Evolutionary conservation across 2,329 filamentous ascomycete species (phyloP).

Genomic region (Pseudogymnoascus sp.): DNA sequence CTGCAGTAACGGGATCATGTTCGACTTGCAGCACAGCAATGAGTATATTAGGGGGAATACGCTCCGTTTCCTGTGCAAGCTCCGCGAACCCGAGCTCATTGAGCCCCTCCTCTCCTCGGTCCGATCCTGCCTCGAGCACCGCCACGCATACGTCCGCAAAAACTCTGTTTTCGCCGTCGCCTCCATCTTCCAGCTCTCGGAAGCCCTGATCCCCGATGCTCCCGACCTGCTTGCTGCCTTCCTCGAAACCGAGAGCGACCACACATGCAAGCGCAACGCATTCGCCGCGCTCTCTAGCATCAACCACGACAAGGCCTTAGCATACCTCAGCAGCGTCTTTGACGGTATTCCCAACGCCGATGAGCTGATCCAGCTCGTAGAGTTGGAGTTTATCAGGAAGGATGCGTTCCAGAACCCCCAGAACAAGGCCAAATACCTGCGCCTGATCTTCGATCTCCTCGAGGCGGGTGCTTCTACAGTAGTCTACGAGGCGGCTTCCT

Average conservation of each 20-base stretch:
- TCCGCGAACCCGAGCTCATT: constrained; percentile 90
- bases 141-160: constrained; percentile 96
- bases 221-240: constrained; percentile 86
- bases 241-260: constrained; percentile 82
- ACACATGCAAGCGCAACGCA: constrained; percentile 95
- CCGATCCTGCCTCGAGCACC: constrained; percentile 85
- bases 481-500: constrained; percentile 94
- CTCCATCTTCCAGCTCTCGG: constrained; percentile 85
- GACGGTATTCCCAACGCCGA: constrained; percentile 92
- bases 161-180: constrained; percentile 94
- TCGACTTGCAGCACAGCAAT: constrained; percentile 94
- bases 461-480: constrained; percentile 92
- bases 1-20: constrained; percentile 87
- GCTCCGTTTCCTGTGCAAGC: constrained; percentile 93
- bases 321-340: constrained; percentile 82
- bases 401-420: constrained; percentile 91
- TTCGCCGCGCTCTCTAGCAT: constrained; percentile 88
- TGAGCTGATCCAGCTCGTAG: constrained; percentile 84
- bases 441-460: constrained; percentile 91
- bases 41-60: constrained; percentile 98
- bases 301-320: constrained; percentile 84
- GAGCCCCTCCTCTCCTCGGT: constrained; percentile 92
- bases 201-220: constrained; percentile 88
- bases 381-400: constrained; percentile 95
- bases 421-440: constrained; percentile 91